Conservation (phyloP, 208 protist genomes). For the Trichomonas gallinae region DNA sequence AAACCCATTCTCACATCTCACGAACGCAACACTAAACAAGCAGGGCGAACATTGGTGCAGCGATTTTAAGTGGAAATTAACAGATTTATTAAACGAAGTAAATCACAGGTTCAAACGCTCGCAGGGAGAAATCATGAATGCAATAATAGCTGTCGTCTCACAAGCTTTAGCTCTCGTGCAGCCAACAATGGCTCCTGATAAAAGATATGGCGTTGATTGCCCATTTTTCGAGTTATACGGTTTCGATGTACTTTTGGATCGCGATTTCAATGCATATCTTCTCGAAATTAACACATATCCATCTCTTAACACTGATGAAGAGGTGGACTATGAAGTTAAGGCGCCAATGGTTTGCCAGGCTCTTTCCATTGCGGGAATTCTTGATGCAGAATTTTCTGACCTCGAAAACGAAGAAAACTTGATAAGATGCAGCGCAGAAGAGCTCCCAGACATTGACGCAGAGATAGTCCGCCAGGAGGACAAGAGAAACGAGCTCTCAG, state of each 20-base stretch:
- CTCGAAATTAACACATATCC: slow-evolving; percentile 26
- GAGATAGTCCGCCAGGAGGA: background rate
- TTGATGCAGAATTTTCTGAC: background rate
- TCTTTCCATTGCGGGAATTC: background rate
- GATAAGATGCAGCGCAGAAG: background rate
- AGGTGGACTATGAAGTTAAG: background rate
- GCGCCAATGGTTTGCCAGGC: background rate
- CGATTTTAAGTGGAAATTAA: background rate
- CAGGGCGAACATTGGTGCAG: background rate
- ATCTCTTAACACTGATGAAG: background rate
- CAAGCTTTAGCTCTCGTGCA: background rate
- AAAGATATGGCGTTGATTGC: background rate
- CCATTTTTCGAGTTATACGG: slow-evolving; percentile 27
- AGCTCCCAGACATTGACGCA: background rate
- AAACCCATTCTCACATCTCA: background rate
- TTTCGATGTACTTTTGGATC: slow-evolving; percentile 31
- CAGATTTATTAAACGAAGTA: background rate
- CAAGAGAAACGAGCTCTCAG: background rate
- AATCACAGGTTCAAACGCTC: background rate
- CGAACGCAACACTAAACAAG: background rate
- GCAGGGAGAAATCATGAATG: background rate
- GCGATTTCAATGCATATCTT: slow-evolving; percentile 23
- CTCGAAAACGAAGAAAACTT: background rate
- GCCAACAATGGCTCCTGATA: background rate
- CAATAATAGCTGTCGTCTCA: background rate